A percentile compares a stretch with the other conserved stretches of the same genome.
Evolutionary conservation across 2,329 filamentous ascomycete genomes (phyloP).

Genomic region (Venturiaceae sp.): DNA sequence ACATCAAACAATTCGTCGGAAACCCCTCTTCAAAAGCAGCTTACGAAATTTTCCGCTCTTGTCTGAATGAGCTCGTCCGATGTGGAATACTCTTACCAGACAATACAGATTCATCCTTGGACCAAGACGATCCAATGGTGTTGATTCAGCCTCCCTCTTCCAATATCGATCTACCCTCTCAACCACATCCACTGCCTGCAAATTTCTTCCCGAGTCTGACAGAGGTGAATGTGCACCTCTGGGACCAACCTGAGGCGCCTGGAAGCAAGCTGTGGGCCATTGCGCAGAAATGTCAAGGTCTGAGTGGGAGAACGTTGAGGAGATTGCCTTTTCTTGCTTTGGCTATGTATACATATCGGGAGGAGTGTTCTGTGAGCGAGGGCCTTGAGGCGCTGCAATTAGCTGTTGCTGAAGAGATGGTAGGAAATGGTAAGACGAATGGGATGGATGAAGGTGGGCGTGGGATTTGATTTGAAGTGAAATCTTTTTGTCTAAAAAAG

Average conservation of each 20-base stretch:
- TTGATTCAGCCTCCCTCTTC: not conserved
- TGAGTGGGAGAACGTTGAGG: conserved; percentile 32
- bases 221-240: conserved; percentile 14
- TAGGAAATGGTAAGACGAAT: not conserved
- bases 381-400: conserved; percentile 27
- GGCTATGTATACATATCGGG: conserved; percentile 27
- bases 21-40: conserved; percentile 27
- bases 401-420: conserved; percentile 23
- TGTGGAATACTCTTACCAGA: conserved; percentile 15
- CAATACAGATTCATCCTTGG: conserved; percentile 11
- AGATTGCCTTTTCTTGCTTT: conserved; percentile 31
- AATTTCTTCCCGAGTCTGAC: not conserved
- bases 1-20: conserved; percentile 35
- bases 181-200: not conserved
- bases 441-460: not conserved
- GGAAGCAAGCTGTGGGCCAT: conserved; percentile 21
- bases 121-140: conserved; percentile 11
- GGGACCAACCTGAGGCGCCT: conserved; percentile 17
- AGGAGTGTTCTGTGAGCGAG: conserved; percentile 23
- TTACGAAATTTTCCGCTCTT: conserved; percentile 40
- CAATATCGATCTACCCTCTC: not conserved
- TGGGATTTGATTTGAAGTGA: too few species aligned
- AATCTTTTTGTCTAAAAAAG: too few species aligned
- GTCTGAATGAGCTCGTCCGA: conserved; percentile 33
- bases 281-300: conserved; percentile 22